A percentile compares a stretch with the other conserved stretches of the same genome.
phyloP scores from a whole-genome alignment of 768 basidiomycete species.

The Suillus fuscotomentosus region DNA sequence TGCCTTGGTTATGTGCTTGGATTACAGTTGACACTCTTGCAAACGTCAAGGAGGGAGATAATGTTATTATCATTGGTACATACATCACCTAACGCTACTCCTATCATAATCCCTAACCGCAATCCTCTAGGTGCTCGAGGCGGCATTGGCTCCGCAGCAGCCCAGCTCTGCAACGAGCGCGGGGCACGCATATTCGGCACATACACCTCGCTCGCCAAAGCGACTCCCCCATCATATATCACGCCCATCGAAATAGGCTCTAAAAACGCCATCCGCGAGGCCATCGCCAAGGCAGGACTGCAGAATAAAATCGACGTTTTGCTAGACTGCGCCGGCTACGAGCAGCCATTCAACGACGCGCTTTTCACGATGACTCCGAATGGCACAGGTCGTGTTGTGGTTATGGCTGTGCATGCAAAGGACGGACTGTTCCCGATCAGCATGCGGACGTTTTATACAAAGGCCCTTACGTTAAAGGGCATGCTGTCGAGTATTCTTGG shows the following conservation, averaged over 20 bases:
- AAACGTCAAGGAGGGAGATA: constrained; percentile 30
- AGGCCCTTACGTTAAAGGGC: constrained; percentile 29
- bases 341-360: constrained; percentile 32
- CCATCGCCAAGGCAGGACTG: constrained; percentile 23
- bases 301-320: constrained; percentile 33
- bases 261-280: constrained; percentile 28
- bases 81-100: neutral
- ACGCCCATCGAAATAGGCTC: constrained; percentile 33
- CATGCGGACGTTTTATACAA: constrained; percentile 32
- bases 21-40: constrained; percentile 35
- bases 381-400: constrained; percentile 32
- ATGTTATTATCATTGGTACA: constrained; percentile 32
- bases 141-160: constrained; percentile 33
- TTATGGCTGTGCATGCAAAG: constrained; percentile 34
- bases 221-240: constrained; percentile 23
- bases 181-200: constrained; percentile 35
- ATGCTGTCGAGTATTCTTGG: constrained; percentile 28
- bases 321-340: constrained; percentile 34
- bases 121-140: constrained; percentile 30
- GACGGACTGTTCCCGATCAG: constrained; percentile 30
- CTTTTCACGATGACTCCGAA: constrained; percentile 30
- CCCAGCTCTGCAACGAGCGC: constrained; percentile 30
- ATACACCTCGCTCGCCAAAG: constrained; percentile 29
- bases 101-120: neutral
- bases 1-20: constrained; percentile 36